Conservation (phyloP, 2,329 filamentous ascomycete species). For the Cercospora sp. region DNA sequence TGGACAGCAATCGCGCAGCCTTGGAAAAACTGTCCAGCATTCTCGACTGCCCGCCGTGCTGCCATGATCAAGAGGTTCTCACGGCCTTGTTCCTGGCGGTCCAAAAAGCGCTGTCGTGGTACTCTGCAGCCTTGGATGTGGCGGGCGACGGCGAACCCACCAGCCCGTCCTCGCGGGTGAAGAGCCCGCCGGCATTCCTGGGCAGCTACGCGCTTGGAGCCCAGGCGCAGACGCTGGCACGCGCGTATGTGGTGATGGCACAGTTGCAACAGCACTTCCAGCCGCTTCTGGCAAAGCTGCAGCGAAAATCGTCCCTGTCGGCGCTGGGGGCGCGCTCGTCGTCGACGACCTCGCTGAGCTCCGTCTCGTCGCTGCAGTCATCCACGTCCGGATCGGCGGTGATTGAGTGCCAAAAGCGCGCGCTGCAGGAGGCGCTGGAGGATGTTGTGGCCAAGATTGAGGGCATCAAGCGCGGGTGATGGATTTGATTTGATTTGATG, state of each 20-base stretch:
- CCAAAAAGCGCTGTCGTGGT: conserved; percentile 10
- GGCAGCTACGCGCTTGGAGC: conserved; percentile 12
- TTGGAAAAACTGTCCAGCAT: conserved; percentile 2
- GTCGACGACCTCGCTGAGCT: conserved; percentile 2
- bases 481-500: neutral
- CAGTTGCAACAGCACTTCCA: conserved; percentile 14
- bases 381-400: neutral
- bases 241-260: conserved; percentile 11
- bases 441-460: conserved; percentile 1
- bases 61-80: conserved; percentile 9
- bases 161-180: neutral
- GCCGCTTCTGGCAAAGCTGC: conserved; percentile 12
- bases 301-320: neutral
- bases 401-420: conserved; percentile 1
- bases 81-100: conserved; percentile 3
- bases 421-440: conserved; percentile 1
- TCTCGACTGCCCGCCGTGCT: conserved; percentile 12
- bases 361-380: neutral
- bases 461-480: neutral
- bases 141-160: neutral
- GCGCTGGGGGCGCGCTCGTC: neutral
- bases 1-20: conserved; percentile 9
- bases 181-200: conserved; percentile 9
- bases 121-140: conserved; percentile 3
- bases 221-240: conserved; percentile 5